Conservation (phyloP, 2,329 filamentous ascomycete species). For the Metarhizium guizhouense region DNA sequence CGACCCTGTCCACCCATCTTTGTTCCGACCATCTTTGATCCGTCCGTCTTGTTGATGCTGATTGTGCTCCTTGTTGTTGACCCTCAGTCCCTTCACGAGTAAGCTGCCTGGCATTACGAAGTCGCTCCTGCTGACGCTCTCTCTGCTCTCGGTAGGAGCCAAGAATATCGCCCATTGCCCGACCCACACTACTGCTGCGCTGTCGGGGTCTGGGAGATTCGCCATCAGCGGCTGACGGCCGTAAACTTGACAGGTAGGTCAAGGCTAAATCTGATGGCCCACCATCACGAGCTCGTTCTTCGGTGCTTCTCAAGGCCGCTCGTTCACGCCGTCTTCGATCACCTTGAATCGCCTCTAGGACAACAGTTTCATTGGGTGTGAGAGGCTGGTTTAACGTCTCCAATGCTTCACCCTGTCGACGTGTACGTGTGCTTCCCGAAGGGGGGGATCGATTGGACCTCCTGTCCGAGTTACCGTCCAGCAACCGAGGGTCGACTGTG, state of each 20-base stretch:
- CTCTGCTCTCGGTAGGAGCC: conserved; percentile 28
- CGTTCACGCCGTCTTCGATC: conserved; percentile 43
- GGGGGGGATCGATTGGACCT: conserved; percentile 14
- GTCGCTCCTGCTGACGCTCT: conserved; percentile 24
- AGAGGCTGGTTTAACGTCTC: conserved; percentile 42
- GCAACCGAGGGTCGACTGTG: conserved; percentile 43
- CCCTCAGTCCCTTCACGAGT: conserved; percentile 16
- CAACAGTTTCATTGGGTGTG: conserved; percentile 43
- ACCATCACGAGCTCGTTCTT: conserved; percentile 12
- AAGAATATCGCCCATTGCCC: conserved; percentile 30
- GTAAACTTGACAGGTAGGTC: conserved; percentile 12
- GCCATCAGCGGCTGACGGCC: conserved; percentile 12
- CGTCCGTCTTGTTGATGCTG: conserved; percentile 8
- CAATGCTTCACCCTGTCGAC: conserved; percentile 20
- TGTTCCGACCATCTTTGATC: conserved; percentile 22
- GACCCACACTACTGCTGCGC: conserved; percentile 27
- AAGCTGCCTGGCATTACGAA: conserved; percentile 23
- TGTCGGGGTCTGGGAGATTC: conserved; percentile 21
- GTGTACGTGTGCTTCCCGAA: conserved; percentile 1
- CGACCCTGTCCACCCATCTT: conserved; percentile 24
- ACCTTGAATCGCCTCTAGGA: conserved; percentile 46
- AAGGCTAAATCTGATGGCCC: conserved; percentile 10
- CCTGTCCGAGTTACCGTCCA: conserved; percentile 38
- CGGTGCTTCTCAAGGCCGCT: conserved; percentile 18
- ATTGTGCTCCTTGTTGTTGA: neutral